A percentile compares a stretch with the other conserved stretches of the same genome.
These are phyloP conservation scores for Lagerstroemia speciosa DNA, from an alignment of 345 rosid species.

Conservation along the genomic window DNA sequence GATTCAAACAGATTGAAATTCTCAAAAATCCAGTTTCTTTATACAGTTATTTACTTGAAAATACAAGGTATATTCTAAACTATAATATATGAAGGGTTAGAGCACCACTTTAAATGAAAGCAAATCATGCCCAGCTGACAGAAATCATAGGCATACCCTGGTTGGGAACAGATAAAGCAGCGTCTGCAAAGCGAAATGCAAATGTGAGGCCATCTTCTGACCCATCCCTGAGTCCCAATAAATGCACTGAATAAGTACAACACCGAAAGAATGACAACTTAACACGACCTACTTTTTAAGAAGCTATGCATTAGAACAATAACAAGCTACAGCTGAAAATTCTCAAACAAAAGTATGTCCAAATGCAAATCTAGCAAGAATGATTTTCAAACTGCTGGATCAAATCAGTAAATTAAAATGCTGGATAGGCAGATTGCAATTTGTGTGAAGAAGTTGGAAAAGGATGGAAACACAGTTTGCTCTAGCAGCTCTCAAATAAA, in stretches of 20 bases:
- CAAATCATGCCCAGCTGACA: background rate
- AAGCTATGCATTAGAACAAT: background rate
- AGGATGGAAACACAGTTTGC: background rate
- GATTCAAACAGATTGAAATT: background rate
- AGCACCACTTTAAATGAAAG: background rate
- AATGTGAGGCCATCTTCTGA: conserved; percentile 89
- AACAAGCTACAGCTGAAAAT: background rate
- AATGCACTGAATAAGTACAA: background rate
- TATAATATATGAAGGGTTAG: background rate
- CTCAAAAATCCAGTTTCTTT: background rate
- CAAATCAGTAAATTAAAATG: background rate
- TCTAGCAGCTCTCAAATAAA: background rate
- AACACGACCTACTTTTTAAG: background rate
- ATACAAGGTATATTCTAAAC: background rate
- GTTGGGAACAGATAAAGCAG: conserved; percentile 63
- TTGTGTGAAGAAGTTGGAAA: background rate
- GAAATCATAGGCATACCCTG: conserved; percentile 47
- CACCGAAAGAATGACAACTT: background rate
- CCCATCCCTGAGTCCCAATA: conserved; percentile 52
- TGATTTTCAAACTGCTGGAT: background rate
- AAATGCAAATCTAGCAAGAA: background rate
- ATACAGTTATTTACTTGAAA: background rate
- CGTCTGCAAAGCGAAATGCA: conserved; percentile 95
- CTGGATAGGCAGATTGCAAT: background rate
- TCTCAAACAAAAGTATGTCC: background rate